These are phyloP conservation scores for Euphrasia arctica DNA, from an alignment of 305 asterid species.

Conservation along the genomic window DNA sequence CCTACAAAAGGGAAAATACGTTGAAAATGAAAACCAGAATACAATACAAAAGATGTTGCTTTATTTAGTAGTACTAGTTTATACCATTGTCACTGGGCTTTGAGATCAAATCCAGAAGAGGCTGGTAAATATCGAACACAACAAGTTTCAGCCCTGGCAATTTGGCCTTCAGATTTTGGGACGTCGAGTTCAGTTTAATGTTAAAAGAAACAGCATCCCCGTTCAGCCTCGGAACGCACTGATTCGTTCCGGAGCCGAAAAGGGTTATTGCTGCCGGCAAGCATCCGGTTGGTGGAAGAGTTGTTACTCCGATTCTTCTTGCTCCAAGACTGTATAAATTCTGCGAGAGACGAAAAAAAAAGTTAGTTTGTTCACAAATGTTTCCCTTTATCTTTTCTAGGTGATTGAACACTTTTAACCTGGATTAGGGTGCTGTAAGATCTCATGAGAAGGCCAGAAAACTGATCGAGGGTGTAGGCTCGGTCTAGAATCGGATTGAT, in stretches of 20 bases:
- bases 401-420: constrained; percentile 29
- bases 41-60: neutral
- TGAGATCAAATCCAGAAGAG: constrained; percentile 52
- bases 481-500: constrained; percentile 61
- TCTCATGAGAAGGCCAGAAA: constrained; percentile 56
- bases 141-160: constrained; percentile 67
- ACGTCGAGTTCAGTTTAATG: constrained; percentile 52
- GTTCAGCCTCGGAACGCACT: constrained; percentile 46
- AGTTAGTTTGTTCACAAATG: too few species aligned
- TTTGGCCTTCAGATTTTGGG: constrained; percentile 44
- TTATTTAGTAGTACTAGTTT: neutral
- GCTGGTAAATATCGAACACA: constrained; percentile 66
- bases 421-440: constrained; percentile 56
- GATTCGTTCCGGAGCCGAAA: constrained; percentile 56
- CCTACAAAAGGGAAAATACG: constrained; percentile 34
- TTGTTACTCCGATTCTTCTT: constrained; percentile 83
- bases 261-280: constrained; percentile 83
- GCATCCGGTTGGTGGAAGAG: constrained; percentile 84
- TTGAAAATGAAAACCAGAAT: too few species aligned
- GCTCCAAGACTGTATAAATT: constrained; percentile 64
- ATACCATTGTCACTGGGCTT: constrained; percentile 56
- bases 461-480: constrained; percentile 53
- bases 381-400: too few species aligned
- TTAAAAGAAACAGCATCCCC: constrained; percentile 60
- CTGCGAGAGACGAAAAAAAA: constrained; percentile 29